Percentiles rank a stretch among this genome's conserved stretches.
phyloP scores from a whole-genome alignment of 176 grass and related monocot genomes.

The Oryza punctata region DNA sequence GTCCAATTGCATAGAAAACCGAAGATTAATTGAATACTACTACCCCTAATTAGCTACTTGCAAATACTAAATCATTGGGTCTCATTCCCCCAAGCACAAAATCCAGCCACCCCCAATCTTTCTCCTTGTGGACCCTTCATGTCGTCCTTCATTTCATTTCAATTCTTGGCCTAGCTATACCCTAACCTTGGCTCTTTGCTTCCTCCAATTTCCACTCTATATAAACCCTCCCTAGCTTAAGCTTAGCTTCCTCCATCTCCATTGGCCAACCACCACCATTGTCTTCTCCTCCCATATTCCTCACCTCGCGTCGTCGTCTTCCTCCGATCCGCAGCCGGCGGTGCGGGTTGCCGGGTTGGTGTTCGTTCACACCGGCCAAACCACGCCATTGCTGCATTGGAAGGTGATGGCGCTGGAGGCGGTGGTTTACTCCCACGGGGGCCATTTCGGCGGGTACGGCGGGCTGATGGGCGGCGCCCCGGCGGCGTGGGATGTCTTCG shows the following conservation, averaged over 20 bases:
- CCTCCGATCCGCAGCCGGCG: not conserved
- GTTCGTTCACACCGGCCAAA: not conserved
- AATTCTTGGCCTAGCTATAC: not conserved
- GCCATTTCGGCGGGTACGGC: slow-evolving; percentile 44
- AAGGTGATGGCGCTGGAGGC: slow-evolving; percentile 68
- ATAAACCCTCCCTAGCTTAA: slow-evolving; percentile 2
- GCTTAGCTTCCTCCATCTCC: not conserved
- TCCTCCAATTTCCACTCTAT: not conserved
- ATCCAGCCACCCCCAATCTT: slow-evolving; percentile 15
- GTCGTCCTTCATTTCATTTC: not conserved
- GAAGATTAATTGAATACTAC: not conserved
- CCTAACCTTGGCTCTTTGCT: not conserved
- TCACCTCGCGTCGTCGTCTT: not conserved
- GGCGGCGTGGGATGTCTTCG: not conserved
- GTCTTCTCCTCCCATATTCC: not conserved
- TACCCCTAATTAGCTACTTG: not conserved
- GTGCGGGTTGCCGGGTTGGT: not conserved
- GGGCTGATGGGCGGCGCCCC: not conserved
- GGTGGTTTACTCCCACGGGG: slow-evolving; percentile 56
- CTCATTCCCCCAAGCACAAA: slow-evolving; percentile 14
- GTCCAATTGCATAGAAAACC: not conserved
- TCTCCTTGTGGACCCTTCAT: not conserved
- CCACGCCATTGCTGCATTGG: not conserved
- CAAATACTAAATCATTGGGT: slow-evolving; percentile 14
- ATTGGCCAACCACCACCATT: not conserved